phyloP scores from a whole-genome alignment of 2,329 filamentous ascomycete genomes.

The Blastomyces percursus region DNA sequence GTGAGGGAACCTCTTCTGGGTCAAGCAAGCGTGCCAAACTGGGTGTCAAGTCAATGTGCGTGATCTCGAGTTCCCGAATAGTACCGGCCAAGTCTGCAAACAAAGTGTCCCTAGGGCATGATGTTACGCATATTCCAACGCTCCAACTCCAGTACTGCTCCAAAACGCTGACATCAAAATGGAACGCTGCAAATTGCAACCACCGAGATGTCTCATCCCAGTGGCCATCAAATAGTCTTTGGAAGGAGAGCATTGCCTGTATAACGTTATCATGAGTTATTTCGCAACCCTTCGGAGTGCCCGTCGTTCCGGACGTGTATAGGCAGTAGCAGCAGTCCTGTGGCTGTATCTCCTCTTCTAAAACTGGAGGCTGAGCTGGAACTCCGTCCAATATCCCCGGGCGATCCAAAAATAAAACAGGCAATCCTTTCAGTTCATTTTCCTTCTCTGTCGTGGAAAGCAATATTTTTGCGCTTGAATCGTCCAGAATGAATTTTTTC shows the following conservation, averaged over 20 bases:
- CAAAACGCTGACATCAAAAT: conserved; percentile 86
- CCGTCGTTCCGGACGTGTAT: conserved; percentile 80
- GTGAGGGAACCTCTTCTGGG: conserved; percentile 66
- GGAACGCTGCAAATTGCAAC: conserved; percentile 88
- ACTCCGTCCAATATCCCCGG: conserved; percentile 26
- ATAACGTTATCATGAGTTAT: conserved; percentile 82
- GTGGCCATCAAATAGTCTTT: conserved; percentile 61
- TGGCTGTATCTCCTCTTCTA: conserved; percentile 30
- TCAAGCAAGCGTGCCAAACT: conserved; percentile 69
- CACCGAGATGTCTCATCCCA: conserved; percentile 67
- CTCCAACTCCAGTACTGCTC: conserved; percentile 97
- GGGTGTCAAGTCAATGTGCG: conserved; percentile 84
- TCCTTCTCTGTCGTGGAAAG: conserved; percentile 45
- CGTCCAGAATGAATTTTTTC: conserved; percentile 66
- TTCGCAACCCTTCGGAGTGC: conserved; percentile 76
- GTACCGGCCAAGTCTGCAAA: conserved; percentile 69
- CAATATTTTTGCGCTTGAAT: conserved; percentile 56
- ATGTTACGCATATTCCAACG: conserved; percentile 72
- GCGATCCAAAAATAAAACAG: conserved; percentile 40
- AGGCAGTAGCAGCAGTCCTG: conserved; percentile 66
- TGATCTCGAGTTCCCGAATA: conserved; percentile 63
- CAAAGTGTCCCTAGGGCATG: conserved; percentile 71
- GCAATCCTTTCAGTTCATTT: conserved; percentile 29
- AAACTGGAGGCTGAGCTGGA: conserved; percentile 25
- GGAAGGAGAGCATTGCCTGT: conserved; percentile 81